Evolutionary conservation across 2,329 filamentous ascomycete genomes (phyloP), one percentile per base, ranked within the genome.

Genomic region (Aschersonia sp.): DNA sequence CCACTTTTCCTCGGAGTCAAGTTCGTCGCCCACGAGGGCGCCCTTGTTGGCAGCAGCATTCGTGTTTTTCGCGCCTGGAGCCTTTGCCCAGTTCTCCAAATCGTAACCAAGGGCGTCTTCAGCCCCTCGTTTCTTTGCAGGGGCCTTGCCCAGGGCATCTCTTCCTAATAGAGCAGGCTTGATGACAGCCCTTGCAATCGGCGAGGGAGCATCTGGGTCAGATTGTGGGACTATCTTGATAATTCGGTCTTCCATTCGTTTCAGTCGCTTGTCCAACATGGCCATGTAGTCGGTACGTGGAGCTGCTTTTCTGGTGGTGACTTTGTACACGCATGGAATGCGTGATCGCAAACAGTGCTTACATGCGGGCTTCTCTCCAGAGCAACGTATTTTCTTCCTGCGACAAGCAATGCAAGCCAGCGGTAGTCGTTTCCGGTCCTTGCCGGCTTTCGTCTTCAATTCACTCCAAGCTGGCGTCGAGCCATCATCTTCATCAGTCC

Each of bases 211-310:
- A 41, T 84, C 81, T 52, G 86, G 76, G 53, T 94, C 88, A 41
- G 87, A 77, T 60, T 90, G 94, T 0, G 92, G 90, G 31, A 97
- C 84, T 49, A 90, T 83, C 63, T 95, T 95, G 67, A 97, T 94
- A 52, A 97, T 92, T 48, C 90, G 83, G 58, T 97, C 90, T 65
- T 98, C 92, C 92, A 97, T 97, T 49, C 90, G 76, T 70, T 94
- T 95, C 54, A 97, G 65, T 47, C 92, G 78, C 66, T 95, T 95
- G 66, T 97, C 92, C 56, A 97, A 69, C 88, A 97, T 97, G 41
- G 89, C 88, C 92, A 97, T 97, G 65, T 97, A 97, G 65, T 97
- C 92, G 14, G 92, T 97, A 46, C 92, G 77, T 3, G 92, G 92
- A 4, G 89, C 88, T 1, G 90, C 88, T 64, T 97, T 97, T 50